These are phyloP conservation scores for Ogataea ganodermae DNA, from an alignment of 805 yeast species.

Conservation along the genomic window DNA sequence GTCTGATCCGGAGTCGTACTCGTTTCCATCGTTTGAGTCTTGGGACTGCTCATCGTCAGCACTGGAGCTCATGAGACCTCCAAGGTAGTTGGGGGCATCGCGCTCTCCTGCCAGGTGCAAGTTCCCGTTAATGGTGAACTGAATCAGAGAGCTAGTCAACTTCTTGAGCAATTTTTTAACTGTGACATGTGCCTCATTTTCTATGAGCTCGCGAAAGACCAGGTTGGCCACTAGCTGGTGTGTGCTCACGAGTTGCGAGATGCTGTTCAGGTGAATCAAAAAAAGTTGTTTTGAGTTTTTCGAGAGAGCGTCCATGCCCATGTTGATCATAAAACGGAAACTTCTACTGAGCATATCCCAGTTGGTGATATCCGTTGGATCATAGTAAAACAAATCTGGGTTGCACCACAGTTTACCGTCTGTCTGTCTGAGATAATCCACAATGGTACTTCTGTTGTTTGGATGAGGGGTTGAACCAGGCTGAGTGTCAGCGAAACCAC, in stretches of 20 bases:
- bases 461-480: not conserved
- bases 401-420: conserved; percentile 24
- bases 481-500: conserved; percentile 4
- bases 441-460: conserved; percentile 16
- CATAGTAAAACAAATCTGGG: conserved; percentile 55
- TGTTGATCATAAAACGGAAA: conserved; percentile 48
- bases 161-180: conserved; percentile 53
- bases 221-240: conserved; percentile 59
- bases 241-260: conserved; percentile 53
- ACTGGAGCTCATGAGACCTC: conserved; percentile 18
- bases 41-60: conserved; percentile 20
- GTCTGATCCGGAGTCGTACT: conserved; percentile 1
- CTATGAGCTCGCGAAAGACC: conserved; percentile 50
- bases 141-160: conserved; percentile 57
- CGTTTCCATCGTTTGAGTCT: conserved; percentile 2
- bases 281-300: conserved; percentile 55
- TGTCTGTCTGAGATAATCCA: conserved; percentile 11
- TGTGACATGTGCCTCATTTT: conserved; percentile 46
- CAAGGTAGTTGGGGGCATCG: conserved; percentile 27
- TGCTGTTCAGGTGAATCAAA: conserved; percentile 51
- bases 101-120: conserved; percentile 49
- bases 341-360: conserved; percentile 60
- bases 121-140: conserved; percentile 63
- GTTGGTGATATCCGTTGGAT: conserved; percentile 56
- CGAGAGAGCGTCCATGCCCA: conserved; percentile 51